Base-by-base conservation (phyloP, 257 asterid species). In the Primulina huaijiensis region DNA sequence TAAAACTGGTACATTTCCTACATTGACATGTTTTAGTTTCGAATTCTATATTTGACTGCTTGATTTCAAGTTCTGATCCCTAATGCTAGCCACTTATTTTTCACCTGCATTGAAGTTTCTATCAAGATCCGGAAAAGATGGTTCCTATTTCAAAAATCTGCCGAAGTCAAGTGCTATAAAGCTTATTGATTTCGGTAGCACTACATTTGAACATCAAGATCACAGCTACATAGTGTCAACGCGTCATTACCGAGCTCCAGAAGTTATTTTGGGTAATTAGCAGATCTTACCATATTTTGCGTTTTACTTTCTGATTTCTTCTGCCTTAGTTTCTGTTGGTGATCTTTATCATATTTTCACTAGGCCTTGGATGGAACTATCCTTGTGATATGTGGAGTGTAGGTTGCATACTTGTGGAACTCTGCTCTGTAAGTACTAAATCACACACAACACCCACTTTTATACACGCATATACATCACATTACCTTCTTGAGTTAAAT, bases 331-430 rank as follows among this genome's bases (percentile, higher is more conserved):
- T 60, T 67, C 55, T 21, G 29, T 60, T 64, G 46, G 37, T 64
- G 25, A 65, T 58, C 21, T 31, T 57, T 71, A 27, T 35, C 46
- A 66, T 72, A 62, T 72, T 69, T 83, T 71, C 46, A 69, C 72
- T 79, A 92, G 98, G 98, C 66, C 82, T 87, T 66, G 98, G 96
- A 77, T 92, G 98, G 98, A 84, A 75, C 80, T 92, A 77, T 79
- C 95, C 98, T 62, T 92, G 98, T 73, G 97, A 92, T 75, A 82
- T 92, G 84, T 92, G 98, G 98, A 92, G 98, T 67, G 66, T 87
- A 68, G 98, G 98, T 30, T 92, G 98, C 86, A 86, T 90, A 76
- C 91, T 92, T 43, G 86, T 90, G 74, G 98, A 92, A 76, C 83
- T 92, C 64, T 92, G 97, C 86, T 82, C 87, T 80, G 97, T 88